Conservation (phyloP, 768 basidiomycete species). For the Daedaleopsis sinensis region DNA sequence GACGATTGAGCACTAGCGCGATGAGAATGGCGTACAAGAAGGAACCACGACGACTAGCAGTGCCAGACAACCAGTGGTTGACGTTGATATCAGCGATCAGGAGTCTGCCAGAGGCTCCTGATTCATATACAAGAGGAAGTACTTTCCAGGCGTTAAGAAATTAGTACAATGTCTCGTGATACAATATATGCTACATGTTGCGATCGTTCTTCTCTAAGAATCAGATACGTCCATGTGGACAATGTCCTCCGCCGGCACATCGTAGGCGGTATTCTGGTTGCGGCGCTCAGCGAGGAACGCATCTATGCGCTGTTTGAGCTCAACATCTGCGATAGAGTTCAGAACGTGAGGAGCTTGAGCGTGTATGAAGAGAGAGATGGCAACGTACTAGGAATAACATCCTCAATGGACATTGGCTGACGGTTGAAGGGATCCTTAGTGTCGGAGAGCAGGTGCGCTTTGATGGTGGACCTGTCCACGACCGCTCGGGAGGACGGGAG, state of each 20-base stretch:
- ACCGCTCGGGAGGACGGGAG: constrained; percentile 81
- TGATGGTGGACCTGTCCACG: constrained; percentile 91
- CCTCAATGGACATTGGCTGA: constrained; percentile 74
- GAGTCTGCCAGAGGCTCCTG: too few relatives aligned
- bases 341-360: background rate
- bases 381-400: constrained; percentile 72
- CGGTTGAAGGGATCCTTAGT: constrained; percentile 96
- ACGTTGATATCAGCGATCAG: too few relatives aligned
- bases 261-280: constrained; percentile 34
- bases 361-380: background rate
- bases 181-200: constrained; percentile 15
- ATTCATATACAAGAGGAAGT: too few relatives aligned
- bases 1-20: too few relatives aligned
- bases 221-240: constrained; percentile 38
- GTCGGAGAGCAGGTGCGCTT: constrained; percentile 91
- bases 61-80: too few relatives aligned
- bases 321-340: constrained; percentile 36
- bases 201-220: constrained; percentile 14
- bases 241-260: constrained; percentile 31
- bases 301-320: constrained; percentile 51
- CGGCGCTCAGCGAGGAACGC: constrained; percentile 44
- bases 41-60: too few relatives aligned
- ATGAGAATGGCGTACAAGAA: too few relatives aligned
- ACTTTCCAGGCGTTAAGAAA: too few relatives aligned
- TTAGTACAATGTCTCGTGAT: background rate